Conservation (phyloP, 352 stramenopile genomes). For the Phytopythium helicoides region DNA sequence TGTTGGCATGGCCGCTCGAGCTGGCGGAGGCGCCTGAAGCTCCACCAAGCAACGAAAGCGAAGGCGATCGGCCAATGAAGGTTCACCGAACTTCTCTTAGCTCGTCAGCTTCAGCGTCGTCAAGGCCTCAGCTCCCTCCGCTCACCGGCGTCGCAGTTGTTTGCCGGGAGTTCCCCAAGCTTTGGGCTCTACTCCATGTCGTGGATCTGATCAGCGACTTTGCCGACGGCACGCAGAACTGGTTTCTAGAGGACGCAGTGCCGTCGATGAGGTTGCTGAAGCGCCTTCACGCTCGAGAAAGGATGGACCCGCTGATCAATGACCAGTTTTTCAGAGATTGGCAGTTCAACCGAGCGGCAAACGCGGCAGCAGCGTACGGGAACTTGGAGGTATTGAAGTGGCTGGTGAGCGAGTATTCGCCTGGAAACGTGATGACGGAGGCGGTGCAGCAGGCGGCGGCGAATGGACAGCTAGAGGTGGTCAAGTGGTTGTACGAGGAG, state of each 20-base stretch:
- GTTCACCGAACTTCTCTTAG: no score
- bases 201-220: not conserved
- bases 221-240: not conserved
- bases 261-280: not conserved
- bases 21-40: no score
- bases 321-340: not conserved
- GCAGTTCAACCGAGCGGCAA: not conserved
- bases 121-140: not conserved
- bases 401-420: not conserved
- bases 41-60: no score
- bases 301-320: not conserved
- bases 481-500: constrained; percentile 2
- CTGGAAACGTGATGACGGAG: not conserved
- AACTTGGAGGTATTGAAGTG: constrained; percentile 1
- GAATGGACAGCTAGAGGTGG: not conserved
- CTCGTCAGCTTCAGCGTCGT: no score
- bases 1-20: no score
- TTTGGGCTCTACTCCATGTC: not conserved
- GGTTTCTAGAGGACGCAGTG: not conserved
- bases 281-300: not conserved
- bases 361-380: not conserved
- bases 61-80: no score
- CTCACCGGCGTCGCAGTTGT: not conserved
- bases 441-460: not conserved
- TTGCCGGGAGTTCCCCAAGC: not conserved